phyloP scores from a whole-genome alignment of 768 basidiomycete genomes.

The Leucocoprinus sp. region DNA sequence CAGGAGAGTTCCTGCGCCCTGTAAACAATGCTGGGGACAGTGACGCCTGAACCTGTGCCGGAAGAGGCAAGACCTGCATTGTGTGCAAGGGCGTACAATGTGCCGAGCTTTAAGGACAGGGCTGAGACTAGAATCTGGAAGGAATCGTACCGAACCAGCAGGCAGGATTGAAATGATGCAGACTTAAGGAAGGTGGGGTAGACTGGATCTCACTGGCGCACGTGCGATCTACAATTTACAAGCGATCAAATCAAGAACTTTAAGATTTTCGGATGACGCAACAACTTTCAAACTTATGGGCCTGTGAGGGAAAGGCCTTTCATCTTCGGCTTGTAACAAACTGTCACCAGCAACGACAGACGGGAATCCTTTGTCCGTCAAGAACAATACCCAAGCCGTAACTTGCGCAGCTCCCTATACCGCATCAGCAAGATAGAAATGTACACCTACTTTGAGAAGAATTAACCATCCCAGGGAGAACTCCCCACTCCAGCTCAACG shows the following conservation, averaged over 20 bases:
- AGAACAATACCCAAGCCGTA: slow-evolving; percentile 73
- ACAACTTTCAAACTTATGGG: slow-evolving; percentile 50
- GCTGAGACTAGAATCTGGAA: neutral
- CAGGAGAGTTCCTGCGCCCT: neutral
- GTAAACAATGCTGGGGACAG: slow-evolving; percentile 2
- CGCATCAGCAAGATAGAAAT: slow-evolving; percentile 4
- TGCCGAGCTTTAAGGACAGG: neutral
- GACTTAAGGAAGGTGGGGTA: slow-evolving; percentile 1
- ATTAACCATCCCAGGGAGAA: slow-evolving; percentile 75
- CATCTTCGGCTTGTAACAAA: slow-evolving; percentile 16
- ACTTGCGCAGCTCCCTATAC: slow-evolving; percentile 55
- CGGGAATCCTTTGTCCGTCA: slow-evolving; percentile 80
- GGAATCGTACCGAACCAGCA: slow-evolving; percentile 1
- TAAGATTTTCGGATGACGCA: slow-evolving; percentile 62
- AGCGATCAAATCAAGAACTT: slow-evolving; percentile 69
- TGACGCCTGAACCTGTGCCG: neutral
- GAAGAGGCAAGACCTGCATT: slow-evolving; percentile 14
- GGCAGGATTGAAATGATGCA: slow-evolving; percentile 2
- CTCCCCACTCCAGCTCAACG: slow-evolving; percentile 72
- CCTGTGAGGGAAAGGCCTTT: slow-evolving; percentile 48
- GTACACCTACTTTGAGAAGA: slow-evolving; percentile 49
- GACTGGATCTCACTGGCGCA: no score
- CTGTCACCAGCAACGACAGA: slow-evolving; percentile 15
- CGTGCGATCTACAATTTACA: no score
- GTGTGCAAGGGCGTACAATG: neutral